These are phyloP conservation scores for Urtica urens DNA, from an alignment of 306 rosid genomes.

Conservation along the genomic window DNA sequence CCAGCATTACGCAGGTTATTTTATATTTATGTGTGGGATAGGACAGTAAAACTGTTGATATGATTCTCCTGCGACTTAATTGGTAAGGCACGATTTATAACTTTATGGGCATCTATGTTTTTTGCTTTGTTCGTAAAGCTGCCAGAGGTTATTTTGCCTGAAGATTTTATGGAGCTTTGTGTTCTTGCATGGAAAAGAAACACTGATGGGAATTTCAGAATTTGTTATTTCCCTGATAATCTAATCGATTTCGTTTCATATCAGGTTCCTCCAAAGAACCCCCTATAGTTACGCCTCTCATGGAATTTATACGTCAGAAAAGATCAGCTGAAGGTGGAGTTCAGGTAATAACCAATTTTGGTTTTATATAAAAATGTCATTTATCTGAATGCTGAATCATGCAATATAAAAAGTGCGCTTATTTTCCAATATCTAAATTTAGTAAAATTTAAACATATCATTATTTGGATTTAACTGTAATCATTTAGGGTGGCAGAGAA, in stretches of 20 bases:
- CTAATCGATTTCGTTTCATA: too few relatives aligned
- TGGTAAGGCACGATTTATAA: not conserved
- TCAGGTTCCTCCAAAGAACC: slow-evolving; percentile 65
- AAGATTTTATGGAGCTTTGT: not conserved
- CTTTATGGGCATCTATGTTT: not conserved
- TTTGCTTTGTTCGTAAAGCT: not conserved
- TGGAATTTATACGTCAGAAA: slow-evolving; percentile 85
- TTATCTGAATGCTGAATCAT: too few relatives aligned
- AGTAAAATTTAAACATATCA: too few relatives aligned
- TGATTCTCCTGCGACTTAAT: not conserved
- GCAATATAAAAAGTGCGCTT: too few relatives aligned
- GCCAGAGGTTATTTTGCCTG: slow-evolving; percentile 6
- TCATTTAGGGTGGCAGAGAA: too few relatives aligned
- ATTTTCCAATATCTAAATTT: too few relatives aligned
- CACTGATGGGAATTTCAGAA: not conserved
- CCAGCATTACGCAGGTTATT: too few relatives aligned
- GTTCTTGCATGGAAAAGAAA: not conserved
- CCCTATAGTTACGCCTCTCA: slow-evolving; percentile 71
- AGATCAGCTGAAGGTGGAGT: slow-evolving; percentile 49
- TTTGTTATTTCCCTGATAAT: too few relatives aligned
- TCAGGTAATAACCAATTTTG: slow-evolving; percentile 39
- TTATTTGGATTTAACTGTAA: too few relatives aligned
- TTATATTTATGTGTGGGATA: too few relatives aligned
- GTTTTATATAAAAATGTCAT: too few relatives aligned
- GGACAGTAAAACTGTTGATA: not conserved